Base-by-base conservation (phyloP, 352 stramenopile genomes). In the Globisporangium polare region DNA sequence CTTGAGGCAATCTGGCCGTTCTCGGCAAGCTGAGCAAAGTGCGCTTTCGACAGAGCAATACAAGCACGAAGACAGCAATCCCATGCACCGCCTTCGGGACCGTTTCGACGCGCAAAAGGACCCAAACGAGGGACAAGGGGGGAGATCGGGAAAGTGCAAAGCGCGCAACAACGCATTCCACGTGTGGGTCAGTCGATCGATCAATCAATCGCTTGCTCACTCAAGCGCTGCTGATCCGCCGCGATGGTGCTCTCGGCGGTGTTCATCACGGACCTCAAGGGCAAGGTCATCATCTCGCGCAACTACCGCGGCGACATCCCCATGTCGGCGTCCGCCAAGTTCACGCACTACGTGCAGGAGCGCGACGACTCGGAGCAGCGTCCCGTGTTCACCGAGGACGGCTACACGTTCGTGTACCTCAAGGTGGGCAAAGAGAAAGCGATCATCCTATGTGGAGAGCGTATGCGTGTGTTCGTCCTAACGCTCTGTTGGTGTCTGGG, bases 251-350 rank as follows among this genome's bases (percentile, higher is more conserved):
- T 97, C 58, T 99, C 96, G 50, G 97, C 97, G 24, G 91, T 99
- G 57, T 99, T 99, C 83, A 98, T 99, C 73, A 99, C 97, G 63
- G 97, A 99, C 77, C 79, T 99, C 26, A 98, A 98, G 75, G 97
- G 97, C 45, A 99, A 99, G 82, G 94, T 99, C 53, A 98, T 99
- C 62, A 99, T 99, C 75, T 98, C 92, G 65, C 90, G 97, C 60
- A 99, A 99, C 80, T 99, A 99, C 75, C 89, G 97, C 43, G 98
- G 97, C 24, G 97, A 99, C 77, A 98, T 99, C 66, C 95, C 97
- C 45, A 95, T 99, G 73, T 89, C 86, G 0, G 90, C 94, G 3
- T 89, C 85, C 2, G 74, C 94, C 67, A 96, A 89, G 72, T 97
- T 97, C 67, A 93, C 84, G 67, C 78, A 86, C 53, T 95, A 97